phyloP scores from a whole-genome alignment of 352 stramenopile genomes.

The Pythium angustatum region DNA sequence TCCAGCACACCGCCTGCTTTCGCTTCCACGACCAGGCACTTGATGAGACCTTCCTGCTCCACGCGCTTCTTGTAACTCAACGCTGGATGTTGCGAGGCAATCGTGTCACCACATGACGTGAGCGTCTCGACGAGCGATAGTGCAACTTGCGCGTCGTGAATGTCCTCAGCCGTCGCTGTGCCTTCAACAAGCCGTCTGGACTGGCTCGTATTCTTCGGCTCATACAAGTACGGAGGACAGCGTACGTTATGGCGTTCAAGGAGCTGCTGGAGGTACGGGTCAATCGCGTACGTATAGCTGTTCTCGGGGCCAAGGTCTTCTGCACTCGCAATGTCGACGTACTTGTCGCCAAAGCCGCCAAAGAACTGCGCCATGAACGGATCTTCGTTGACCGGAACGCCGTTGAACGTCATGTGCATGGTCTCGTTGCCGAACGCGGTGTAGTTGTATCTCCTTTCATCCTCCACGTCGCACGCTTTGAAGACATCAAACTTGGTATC shows the following conservation, averaged over 20 bases:
- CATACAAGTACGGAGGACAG: constrained; percentile 25
- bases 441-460: constrained; percentile 9
- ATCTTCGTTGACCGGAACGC: constrained; percentile 7
- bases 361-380: constrained; percentile 30
- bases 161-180: background rate
- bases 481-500: constrained; percentile 21
- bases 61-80: constrained; percentile 7
- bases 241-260: constrained; percentile 20
- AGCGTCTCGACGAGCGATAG: constrained; percentile 4
- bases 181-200: background rate
- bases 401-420: constrained; percentile 19
- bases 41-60: constrained; percentile 24
- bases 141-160: background rate
- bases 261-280: constrained; percentile 18
- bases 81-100: background rate
- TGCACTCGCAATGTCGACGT: constrained; percentile 19
- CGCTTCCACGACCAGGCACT: constrained; percentile 19
- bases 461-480: constrained; percentile 13
- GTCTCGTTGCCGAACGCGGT: constrained; percentile 16
- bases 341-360: constrained; percentile 20
- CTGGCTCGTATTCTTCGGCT: background rate
- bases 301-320: constrained; percentile 20
- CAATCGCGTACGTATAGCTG: constrained; percentile 33
- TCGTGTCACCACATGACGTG: constrained; percentile 15
- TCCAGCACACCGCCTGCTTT: constrained; percentile 2